These are phyloP conservation scores for Panicum virgatum DNA, from an alignment of 202 grass and related monocot genomes.

Conservation along the genomic window DNA sequence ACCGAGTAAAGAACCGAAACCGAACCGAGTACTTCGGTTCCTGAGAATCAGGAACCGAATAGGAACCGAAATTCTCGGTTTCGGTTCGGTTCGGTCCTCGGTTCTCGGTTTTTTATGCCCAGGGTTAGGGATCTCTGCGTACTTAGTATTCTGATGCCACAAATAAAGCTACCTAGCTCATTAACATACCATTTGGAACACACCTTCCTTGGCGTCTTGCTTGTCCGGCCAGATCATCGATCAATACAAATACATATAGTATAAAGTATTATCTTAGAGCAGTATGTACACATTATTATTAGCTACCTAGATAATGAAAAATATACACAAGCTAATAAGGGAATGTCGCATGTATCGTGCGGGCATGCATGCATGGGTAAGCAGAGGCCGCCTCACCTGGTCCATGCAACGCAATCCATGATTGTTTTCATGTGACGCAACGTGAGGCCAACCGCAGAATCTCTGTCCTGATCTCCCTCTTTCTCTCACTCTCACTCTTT, in stretches of 20 bases:
- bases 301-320: background rate
- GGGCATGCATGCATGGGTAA: background rate
- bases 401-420: slow-evolving; percentile 46
- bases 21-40: no score
- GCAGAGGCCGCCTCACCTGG: background rate
- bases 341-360: background rate
- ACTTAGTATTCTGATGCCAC: background rate
- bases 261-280: background rate
- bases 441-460: slow-evolving; percentile 52
- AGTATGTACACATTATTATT: background rate
- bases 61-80: no score
- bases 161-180: background rate
- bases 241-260: background rate
- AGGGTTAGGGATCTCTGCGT: slow-evolving; percentile 61
- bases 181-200: slow-evolving; percentile 54
- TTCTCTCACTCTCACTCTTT: background rate
- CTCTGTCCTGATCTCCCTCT: background rate
- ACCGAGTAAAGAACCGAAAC: no score
- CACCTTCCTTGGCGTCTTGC: slow-evolving; percentile 22
- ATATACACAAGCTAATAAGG: background rate
- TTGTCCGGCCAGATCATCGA: slow-evolving; percentile 14
- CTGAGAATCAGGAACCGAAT: no score
- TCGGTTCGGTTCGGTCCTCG: no score
- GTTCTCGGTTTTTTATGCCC: no score
- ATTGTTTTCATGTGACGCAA: slow-evolving; percentile 72